Evolutionary conservation across 2,329 filamentous ascomycete genomes (phyloP).

Genomic region (Diplodia scrobiculata): DNA sequence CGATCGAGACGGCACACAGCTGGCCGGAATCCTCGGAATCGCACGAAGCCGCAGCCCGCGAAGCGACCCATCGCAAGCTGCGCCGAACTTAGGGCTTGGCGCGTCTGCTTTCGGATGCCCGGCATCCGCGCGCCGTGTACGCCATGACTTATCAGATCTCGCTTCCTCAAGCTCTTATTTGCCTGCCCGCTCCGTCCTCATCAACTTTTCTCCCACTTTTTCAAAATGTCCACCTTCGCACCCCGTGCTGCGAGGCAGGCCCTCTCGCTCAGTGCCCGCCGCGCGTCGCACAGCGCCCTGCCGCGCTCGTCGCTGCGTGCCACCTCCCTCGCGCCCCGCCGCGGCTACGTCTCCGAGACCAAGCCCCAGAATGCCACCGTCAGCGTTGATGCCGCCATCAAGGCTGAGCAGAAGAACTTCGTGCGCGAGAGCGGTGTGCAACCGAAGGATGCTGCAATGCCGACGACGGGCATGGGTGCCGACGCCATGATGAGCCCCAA

Average conservation of each 20-base stretch:
- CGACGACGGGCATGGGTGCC: constrained; percentile 59
- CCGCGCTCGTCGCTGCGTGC: constrained; percentile 47
- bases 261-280: constrained; percentile 60
- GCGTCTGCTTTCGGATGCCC: constrained; percentile 9
- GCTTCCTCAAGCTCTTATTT: constrained; percentile 28
- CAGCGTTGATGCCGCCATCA: constrained; percentile 78
- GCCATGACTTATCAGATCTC: constrained; percentile 24
- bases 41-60: constrained; percentile 3
- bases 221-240: constrained; percentile 55
- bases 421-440: constrained; percentile 58
- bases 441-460: constrained; percentile 61
- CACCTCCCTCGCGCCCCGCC: constrained; percentile 49
- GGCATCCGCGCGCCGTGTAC: constrained; percentile 1
- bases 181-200: constrained; percentile 29
- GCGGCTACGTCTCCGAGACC: constrained; percentile 81
- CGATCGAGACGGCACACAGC: not conserved
- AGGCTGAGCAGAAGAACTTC: constrained; percentile 82
- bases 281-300: constrained; percentile 49
- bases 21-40: not conserved
- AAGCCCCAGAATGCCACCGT: constrained; percentile 79
- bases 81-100: not conserved
- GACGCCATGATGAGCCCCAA: constrained; percentile 79
- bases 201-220: constrained; percentile 14
- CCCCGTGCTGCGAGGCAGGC: constrained; percentile 75
- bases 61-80: constrained; percentile 9